Conservation (phyloP, 495 filamentous ascomycete genomes). For the Bathelium albidoporum region DNA sequence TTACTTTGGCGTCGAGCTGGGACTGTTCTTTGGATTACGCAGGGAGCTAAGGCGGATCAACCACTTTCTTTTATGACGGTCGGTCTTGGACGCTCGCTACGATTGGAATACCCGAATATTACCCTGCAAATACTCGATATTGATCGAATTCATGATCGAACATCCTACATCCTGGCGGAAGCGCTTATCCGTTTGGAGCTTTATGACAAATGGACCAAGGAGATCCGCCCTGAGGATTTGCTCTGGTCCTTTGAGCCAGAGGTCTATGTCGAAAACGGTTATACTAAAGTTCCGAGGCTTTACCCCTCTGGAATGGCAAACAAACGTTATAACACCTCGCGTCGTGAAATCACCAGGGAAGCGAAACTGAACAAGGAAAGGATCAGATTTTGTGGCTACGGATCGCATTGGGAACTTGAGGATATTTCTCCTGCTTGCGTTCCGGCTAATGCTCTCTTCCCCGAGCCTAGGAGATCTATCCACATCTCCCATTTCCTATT, state of each 20-base stretch:
- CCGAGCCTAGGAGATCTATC: not conserved
- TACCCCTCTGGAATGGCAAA: not conserved
- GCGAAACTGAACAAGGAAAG: not conserved
- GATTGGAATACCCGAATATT: not conserved
- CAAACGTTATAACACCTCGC: not conserved
- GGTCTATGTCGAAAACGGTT: not conserved
- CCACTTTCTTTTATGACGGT: not conserved
- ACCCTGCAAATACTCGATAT: not conserved
- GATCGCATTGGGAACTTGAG: not conserved
- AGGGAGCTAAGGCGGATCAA: not conserved
- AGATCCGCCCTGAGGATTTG: not conserved
- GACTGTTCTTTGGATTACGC: slow-evolving; percentile 3
- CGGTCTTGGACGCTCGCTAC: not conserved
- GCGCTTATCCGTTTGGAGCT: not conserved
- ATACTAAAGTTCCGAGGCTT: not conserved
- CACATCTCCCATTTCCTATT: not conserved
- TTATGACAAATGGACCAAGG: not conserved
- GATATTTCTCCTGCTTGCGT: not conserved
- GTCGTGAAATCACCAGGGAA: not conserved
- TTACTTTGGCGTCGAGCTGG: not conserved
- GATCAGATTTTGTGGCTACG: not conserved
- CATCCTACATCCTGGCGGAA: not conserved
- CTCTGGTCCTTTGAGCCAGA: not conserved
- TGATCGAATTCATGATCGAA: not conserved
- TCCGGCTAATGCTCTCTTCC: not conserved